Conservation (phyloP, 257 asterid genomes). For the Marsdenia floribunda region DNA sequence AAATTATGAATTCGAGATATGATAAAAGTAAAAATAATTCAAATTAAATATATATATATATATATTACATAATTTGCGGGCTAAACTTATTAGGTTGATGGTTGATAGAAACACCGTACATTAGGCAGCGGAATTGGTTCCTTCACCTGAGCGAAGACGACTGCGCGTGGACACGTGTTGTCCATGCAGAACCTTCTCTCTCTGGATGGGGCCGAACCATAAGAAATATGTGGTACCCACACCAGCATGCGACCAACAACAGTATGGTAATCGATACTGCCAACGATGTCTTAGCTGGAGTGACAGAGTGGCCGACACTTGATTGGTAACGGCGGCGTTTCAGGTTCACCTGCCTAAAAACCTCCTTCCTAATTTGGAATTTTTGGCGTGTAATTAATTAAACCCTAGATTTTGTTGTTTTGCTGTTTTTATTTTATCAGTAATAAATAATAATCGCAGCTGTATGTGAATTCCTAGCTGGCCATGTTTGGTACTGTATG, state of each 20-base stretch:
- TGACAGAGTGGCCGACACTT: conserved; percentile 4
- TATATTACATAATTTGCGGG: no score
- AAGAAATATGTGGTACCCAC: not conserved
- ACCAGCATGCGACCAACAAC: conserved; percentile 3
- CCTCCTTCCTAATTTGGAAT: no score
- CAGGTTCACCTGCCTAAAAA: not conserved
- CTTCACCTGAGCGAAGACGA: not conserved
- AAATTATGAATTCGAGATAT: no score
- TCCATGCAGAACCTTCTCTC: not conserved
- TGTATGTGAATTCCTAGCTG: no score
- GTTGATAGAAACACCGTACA: not conserved
- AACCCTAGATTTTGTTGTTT: no score
- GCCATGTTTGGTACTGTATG: no score
- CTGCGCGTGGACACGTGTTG: conserved; percentile 6
- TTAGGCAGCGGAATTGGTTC: not conserved
- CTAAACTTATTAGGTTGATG: no score
- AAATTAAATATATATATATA: no score
- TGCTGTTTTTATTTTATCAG: no score
- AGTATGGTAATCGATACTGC: conserved; percentile 1
- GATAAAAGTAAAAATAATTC: no score
- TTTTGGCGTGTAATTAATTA: no score
- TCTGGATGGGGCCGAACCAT: not conserved
- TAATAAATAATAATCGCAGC: no score
- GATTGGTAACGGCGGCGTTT: not conserved
- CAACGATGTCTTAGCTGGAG: conserved; percentile 3